Base-by-base conservation (phyloP, 164 flowering plant species). In the Cinnamomum micranthum region DNA sequence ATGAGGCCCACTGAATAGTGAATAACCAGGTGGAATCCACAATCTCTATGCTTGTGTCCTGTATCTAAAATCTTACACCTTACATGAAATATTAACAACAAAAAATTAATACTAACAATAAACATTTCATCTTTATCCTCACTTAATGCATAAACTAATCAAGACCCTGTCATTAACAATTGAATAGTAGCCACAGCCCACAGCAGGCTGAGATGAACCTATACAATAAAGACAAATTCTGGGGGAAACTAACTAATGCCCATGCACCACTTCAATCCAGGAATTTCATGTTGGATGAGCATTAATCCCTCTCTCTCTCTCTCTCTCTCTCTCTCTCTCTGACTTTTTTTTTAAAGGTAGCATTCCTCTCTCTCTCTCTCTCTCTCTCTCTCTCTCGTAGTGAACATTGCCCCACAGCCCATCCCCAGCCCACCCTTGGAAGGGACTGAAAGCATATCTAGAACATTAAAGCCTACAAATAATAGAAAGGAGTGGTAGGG, bases 391-490 rank as follows among this genome's bases (percentile, higher is more conserved):
- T 6, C 47, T 33, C 50, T 66, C 20, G 50, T 13, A 66, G 47
- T 31, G 27, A 25, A 24, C 51, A 14, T 22, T 2, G 17, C 10
- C 55, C 74, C 64, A 24, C 72, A 17, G 25, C 31, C 75, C 79
- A 67, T 77, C 67, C 70, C 60, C 17, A 15, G n/a, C 60, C 60
- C n/a, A 55, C 60, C 60, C 19, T 17, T 55, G 60, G 20, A 15
- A 55, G 6, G n/a, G 12, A 2, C 20, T 55, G 4, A 14, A 31
- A 31, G 69, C 69, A 66, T 77, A 79, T 55, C 35, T 73, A 78
- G 76, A 65, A 71, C 74, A 76, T 65, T 78, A 79, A 79, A 77
- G 69, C 58, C 77, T 68, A 33, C 74, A 4, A 64, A 73, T 35
- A 27, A 27, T 27, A 27, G 22, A 27, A 64, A 22, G 66, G 22